Evolutionary conservation across 2,329 filamentous ascomycete genomes (phyloP).

Genomic region (Diaporthe helianthi): DNA sequence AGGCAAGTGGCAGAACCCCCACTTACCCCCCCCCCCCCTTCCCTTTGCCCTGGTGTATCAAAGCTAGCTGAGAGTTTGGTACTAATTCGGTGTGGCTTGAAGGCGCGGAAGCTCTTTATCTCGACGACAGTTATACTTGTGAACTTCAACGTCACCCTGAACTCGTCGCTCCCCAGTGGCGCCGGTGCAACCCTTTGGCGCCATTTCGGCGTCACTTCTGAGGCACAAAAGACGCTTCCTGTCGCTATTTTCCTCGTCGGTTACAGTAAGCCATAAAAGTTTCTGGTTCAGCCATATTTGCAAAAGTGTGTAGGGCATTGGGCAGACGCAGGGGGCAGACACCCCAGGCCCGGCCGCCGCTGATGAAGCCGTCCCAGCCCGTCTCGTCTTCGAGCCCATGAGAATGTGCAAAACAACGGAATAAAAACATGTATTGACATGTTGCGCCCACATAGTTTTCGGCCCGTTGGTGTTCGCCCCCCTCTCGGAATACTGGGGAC

Average conservation of each 20-base stretch:
- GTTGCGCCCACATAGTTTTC: slow-evolving; percentile 35
- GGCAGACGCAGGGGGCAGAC: too few relatives aligned
- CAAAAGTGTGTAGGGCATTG: too few relatives aligned
- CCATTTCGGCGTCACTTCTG: slow-evolving; percentile 26
- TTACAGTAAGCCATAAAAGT: slow-evolving; percentile 30
- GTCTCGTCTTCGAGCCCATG: not conserved
- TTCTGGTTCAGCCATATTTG: too few relatives aligned
- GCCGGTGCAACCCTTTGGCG: slow-evolving; percentile 14
- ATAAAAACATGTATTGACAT: not conserved
- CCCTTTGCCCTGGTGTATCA: too few relatives aligned
- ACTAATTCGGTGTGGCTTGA: not conserved
- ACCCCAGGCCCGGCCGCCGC: too few relatives aligned
- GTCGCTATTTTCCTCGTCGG: slow-evolving; percentile 33
- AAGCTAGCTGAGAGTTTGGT: too few relatives aligned
- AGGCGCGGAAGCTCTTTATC: slow-evolving; percentile 31
- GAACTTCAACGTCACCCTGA: slow-evolving; percentile 30
- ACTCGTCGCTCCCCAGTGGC: slow-evolving; percentile 32
- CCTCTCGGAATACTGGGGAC: slow-evolving; percentile 50
- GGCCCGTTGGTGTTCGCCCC: slow-evolving; percentile 51
- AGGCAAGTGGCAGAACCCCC: too few relatives aligned
- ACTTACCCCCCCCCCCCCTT: too few relatives aligned
- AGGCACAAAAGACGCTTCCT: slow-evolving; percentile 21
- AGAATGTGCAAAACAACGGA: too few relatives aligned
- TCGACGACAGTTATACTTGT: slow-evolving; percentile 26
- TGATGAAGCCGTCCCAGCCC: not conserved